Conservation (phyloP, 2,329 filamentous ascomycete genomes). For the Chalaropsis thielavioides region DNA sequence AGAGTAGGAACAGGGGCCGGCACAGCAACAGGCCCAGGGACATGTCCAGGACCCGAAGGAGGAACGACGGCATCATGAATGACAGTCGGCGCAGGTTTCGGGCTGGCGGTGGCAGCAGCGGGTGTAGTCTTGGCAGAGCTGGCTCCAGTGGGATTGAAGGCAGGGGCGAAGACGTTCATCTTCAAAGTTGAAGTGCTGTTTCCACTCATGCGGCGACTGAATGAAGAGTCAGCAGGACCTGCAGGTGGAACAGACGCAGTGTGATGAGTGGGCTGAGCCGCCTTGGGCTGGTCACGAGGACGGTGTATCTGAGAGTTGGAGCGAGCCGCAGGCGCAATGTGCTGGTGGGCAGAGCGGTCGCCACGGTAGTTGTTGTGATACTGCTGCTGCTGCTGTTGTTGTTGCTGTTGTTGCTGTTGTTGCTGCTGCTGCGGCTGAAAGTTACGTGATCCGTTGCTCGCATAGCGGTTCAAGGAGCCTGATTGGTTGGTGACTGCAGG, state of each 20-base stretch:
- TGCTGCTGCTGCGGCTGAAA: conserved; percentile 23
- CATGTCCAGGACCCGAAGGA: not conserved
- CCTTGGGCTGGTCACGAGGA: not conserved
- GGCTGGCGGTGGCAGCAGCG: not conserved
- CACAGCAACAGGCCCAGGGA: not conserved
- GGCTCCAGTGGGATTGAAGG: conserved; percentile 57
- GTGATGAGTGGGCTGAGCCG: conserved; percentile 32
- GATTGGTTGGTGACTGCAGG: conserved; percentile 36
- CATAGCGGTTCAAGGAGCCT: conserved; percentile 32
- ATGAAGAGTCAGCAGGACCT: conserved; percentile 37
- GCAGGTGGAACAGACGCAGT: conserved; percentile 57
- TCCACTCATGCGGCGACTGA: conserved; percentile 39
- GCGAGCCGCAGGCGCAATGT: conserved; percentile 2
- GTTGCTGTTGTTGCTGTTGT: not conserved
- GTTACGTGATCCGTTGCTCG: conserved; percentile 27
- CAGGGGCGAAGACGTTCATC: conserved; percentile 56
- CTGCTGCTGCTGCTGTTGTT: conserved; percentile 5
- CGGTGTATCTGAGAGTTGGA: conserved; percentile 5
- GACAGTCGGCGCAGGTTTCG: conserved; percentile 5
- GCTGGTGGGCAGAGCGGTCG: conserved; percentile 4
- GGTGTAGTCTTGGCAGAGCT: conserved; percentile 22
- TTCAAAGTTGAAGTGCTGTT: conserved; percentile 35
- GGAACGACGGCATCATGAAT: not conserved
- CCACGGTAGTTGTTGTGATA: conserved; percentile 9
- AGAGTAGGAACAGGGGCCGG: conserved; percentile 26